A percentile compares a stretch with the other conserved stretches of the same genome.
These are phyloP conservation scores for Phlebopus sp. DNA, from an alignment of 1,284 basidiomycete genomes.

Conservation along the genomic window DNA sequence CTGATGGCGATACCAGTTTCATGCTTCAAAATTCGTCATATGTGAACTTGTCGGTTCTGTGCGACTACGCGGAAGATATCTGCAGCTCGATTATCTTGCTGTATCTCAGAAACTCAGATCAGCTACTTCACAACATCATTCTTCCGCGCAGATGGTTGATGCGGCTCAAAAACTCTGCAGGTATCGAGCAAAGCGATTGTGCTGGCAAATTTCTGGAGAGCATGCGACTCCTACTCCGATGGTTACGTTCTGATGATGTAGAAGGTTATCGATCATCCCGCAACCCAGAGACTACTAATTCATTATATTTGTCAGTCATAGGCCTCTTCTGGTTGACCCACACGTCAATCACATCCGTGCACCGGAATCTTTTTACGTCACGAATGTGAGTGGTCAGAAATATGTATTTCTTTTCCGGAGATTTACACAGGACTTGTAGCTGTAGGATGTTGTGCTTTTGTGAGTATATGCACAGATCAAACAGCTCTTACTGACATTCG, in stretches of 20 bases:
- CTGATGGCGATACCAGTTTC: slow-evolving; percentile 30
- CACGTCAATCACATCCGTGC: slow-evolving; percentile 1
- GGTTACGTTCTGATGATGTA: neutral
- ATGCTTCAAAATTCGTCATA: slow-evolving; percentile 32
- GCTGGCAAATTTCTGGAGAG: no score
- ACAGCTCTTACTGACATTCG: no score
- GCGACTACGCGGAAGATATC: slow-evolving; percentile 41
- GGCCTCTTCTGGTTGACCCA: neutral
- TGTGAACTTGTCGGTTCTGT: slow-evolving; percentile 39
- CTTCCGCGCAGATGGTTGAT: slow-evolving; percentile 44
- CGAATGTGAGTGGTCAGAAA: neutral
- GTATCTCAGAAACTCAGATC: slow-evolving; percentile 10
- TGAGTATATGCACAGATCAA: neutral
- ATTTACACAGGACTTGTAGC: neutral
- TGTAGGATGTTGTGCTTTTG: slow-evolving; percentile 6
- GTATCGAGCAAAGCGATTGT: no score
- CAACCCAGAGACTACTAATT: neutral
- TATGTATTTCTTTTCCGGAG: neutral
- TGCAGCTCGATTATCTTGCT: slow-evolving; percentile 33
- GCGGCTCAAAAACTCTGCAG: neutral
- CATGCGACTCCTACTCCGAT: no score
- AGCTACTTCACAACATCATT: slow-evolving; percentile 37
- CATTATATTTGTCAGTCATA: neutral
- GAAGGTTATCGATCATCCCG: neutral
- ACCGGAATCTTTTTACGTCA: slow-evolving; percentile 6